Percentiles rank a stretch among this genome's conserved stretches.
These are phyloP conservation scores for Rhynchosporium agropyri DNA, from an alignment of 2,329 filamentous ascomycete genomes.

Conservation along the genomic window DNA sequence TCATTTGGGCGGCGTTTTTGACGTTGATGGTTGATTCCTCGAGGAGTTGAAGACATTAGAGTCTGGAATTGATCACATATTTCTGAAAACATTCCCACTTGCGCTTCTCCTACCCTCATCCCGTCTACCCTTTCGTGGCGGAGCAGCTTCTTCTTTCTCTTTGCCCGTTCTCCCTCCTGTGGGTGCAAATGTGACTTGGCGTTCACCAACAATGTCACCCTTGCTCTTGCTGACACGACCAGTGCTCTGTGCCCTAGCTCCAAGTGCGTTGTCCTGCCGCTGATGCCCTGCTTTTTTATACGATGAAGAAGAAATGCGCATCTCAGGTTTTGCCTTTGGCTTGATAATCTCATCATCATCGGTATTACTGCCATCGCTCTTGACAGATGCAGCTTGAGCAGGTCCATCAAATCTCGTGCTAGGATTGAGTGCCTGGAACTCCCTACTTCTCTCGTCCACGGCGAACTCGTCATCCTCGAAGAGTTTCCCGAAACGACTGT, in stretches of 20 bases:
- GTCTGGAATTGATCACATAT: slow-evolving; percentile 18
- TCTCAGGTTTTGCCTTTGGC: slow-evolving; percentile 46
- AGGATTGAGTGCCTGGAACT: slow-evolving; percentile 88
- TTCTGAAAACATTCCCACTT: slow-evolving; percentile 69
- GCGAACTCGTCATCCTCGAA: slow-evolving; percentile 94
- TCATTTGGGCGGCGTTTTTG: slow-evolving; percentile 19
- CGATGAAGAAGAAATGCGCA: slow-evolving; percentile 71
- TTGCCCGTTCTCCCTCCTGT: slow-evolving; percentile 55
- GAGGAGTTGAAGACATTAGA: slow-evolving; percentile 16
- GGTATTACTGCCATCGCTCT: slow-evolving; percentile 43
- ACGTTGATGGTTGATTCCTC: slow-evolving; percentile 14
- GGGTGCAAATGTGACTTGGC: slow-evolving; percentile 74
- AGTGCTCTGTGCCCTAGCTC: slow-evolving; percentile 56
- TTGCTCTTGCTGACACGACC: slow-evolving; percentile 50
- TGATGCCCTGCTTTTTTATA: slow-evolving; percentile 61
- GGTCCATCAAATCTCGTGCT: slow-evolving; percentile 61
- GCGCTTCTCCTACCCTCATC: slow-evolving; percentile 64
- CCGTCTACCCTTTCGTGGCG: slow-evolving; percentile 36
- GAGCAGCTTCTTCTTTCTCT: slow-evolving; percentile 44
- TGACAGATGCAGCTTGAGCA: slow-evolving; percentile 45
- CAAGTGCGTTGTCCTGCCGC: slow-evolving; percentile 57
- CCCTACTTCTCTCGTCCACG: slow-evolving; percentile 85
- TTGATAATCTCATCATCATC: slow-evolving; percentile 47
- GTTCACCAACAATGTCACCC: slow-evolving; percentile 61
- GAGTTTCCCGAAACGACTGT: slow-evolving; percentile 82